Evolutionary conservation across 2,329 filamentous ascomycete genomes (phyloP), one percentile per base, ranked within the genome.

Genomic region (Calonectria hongkongensis): DNA sequence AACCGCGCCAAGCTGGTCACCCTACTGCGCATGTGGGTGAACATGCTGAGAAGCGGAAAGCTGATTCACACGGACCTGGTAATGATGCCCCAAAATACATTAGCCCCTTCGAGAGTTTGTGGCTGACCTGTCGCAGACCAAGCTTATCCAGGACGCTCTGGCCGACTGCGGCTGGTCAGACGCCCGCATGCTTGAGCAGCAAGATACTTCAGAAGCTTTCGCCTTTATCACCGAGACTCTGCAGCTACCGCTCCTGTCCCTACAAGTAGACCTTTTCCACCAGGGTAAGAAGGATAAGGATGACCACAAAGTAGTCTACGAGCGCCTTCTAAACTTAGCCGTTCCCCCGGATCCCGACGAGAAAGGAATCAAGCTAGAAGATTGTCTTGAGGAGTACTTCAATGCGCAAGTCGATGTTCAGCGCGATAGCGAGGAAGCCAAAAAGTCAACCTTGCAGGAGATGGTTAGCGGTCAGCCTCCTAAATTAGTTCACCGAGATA

Each of bases 121-220:
- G 47, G 45, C 83, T 85, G 73, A 85, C 74, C 33, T 25, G 28
- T 43, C 9, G 33, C 78, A 96, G 94, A 98, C 95, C 9, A 90
- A 94, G 83, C 88, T 95, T 75, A 89, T 99, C 16, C 96, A 98
- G 84, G 91, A 96, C 48, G 89, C 95, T 12, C 84, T 98, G 47
- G 93, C 93, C 21, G 93, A 93, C 66, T 98, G 96, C 82, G 97
- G 96, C 4, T 98, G 97, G 97, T 86, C 90, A 77, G 95, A 97
- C 71, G 96, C 96, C 58, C 89, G 90, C 27, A 85, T 90, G 70
- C 82, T 94, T n/a, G 90, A 92, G 78, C 97, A 98, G 81, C 97
- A 99, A 84, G 97, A 99, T 83, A 95, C 95, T 0, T 98, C 97
- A 0, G 97, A 99, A 84, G 96, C 96, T 1, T 98, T 98, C 82